Evolutionary conservation across 2,329 filamentous ascomycete species (phyloP), one percentile per base, ranked within the genome.

Genomic region (Purpureocillium takamizusanense): DNA sequence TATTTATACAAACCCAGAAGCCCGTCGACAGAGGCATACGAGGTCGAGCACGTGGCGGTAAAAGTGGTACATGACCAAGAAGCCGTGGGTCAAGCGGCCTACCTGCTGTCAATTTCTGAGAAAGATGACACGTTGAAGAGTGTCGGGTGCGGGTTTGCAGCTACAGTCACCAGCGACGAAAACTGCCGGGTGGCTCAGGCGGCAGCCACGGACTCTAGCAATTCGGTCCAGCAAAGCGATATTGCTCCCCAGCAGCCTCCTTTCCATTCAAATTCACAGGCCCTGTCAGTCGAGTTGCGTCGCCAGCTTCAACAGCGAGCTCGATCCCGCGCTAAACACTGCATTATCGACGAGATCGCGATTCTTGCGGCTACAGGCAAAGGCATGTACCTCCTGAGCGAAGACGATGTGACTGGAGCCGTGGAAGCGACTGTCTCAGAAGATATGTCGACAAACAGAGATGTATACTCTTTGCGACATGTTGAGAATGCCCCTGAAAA

Each of bases 351-450:
- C 12, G 30, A 36, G 11, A 27, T 29, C 12, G 36, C 21, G 13
- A 30, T 29, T 7, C 33, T n/a, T 4, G 33, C 9, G 9, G 25
- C 18, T 14, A 33, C 34, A 10, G 32, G 35, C n/a, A 41, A 30
- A 6, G 28, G 31, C 8, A 17, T 45, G n/a, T 48, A 46, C 36
- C 36, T 46, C 27, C 18, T 48, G 31, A 46, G 38, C 18, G 44
- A 46, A 16, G 36, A 38, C 17, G 44, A 46, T 12, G 37, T 46
- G 14, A 25, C 36, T 12, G 37, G 31, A 10, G 39, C 42, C 2
- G 32, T 41, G 23, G 31, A 39, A 29, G 33, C 40, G 23, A 32
- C 37, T 8, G 12, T 45, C 10, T n/a, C 37, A 33, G 30, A 25
- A 15, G 14, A 33, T 14, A 14, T 23, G 12, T 21, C 15, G 14